phyloP scores from a whole-genome alignment of 2,329 filamentous ascomycete species.

The Ophiocordyceps camponoti-rufipedis region DNA sequence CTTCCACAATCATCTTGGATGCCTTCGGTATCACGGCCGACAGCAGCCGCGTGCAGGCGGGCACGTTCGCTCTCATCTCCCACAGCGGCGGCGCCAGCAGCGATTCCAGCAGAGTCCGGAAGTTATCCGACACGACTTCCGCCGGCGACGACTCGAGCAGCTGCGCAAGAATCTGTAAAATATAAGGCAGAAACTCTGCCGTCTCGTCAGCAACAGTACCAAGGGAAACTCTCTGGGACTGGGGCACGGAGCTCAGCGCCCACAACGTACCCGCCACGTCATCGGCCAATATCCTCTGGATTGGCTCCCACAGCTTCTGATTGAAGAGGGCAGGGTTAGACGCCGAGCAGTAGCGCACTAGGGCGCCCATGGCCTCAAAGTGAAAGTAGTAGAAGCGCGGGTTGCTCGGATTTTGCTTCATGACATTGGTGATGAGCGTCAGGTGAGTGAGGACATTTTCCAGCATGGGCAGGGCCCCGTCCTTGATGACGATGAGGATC shows the following conservation, averaged over 20 bases:
- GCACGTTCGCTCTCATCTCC: slow-evolving; percentile 86
- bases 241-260: background rate
- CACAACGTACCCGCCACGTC: slow-evolving; percentile 55
- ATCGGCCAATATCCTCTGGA: slow-evolving; percentile 60
- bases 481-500: slow-evolving; percentile 83
- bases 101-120: slow-evolving; percentile 59
- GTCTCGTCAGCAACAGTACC: slow-evolving; percentile 5
- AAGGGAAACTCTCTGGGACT: background rate
- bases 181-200: slow-evolving; percentile 81
- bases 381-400: slow-evolving; percentile 97
- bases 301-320: slow-evolving; percentile 63
- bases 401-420: slow-evolving; percentile 90
- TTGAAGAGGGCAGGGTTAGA: slow-evolving; percentile 58
- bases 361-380: slow-evolving; percentile 82
- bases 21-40: slow-evolving; percentile 69
- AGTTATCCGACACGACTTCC: slow-evolving; percentile 61
- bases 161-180: slow-evolving; percentile 88
- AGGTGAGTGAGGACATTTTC: slow-evolving; percentile 71
- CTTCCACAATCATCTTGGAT: slow-evolving; percentile 50
- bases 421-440: slow-evolving; percentile 76
- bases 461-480: slow-evolving; percentile 54
- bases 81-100: slow-evolving; percentile 70
- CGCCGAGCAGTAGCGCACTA: slow-evolving; percentile 52
- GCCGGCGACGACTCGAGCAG: slow-evolving; percentile 73
- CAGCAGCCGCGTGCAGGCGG: slow-evolving; percentile 71